Base-by-base conservation (phyloP, 805 yeast species). In the Pichia sporocuriosa region DNA sequence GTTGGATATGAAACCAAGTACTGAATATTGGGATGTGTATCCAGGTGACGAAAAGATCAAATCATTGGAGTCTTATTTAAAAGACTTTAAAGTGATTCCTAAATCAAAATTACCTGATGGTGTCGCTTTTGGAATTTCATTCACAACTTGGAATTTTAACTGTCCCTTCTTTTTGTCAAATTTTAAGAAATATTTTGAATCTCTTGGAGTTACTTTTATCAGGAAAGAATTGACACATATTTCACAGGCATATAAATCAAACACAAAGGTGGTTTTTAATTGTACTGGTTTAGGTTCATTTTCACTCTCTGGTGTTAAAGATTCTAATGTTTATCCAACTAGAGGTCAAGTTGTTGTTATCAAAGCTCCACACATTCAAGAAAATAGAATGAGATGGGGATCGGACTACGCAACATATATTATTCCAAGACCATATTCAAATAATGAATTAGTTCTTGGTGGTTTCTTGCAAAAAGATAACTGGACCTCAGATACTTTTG, bases 321-420 rank as follows among this genome's bases (percentile, higher is more conserved):
- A 85, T 54, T 46, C 63, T 8, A 61, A 64, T 1, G 73, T 81
- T 16, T 81, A 78, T 50, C 90, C 95, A 7, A 76, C 84, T 1
- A 67, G 95, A 44, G 95, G 95, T 5, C 94, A 84, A 55, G 87
- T 84, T 21, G 81, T 83, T 16, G 79, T 83, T 9, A 69, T 84
- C 19, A 72, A 68, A 46, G 86, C 87, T 0, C 87, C 88, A 3
- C 83, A 81, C 51, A 66, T 83, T 45, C 64, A 63, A 26, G 77
- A 75, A 51, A 83, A 81, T 56, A 62, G 60, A 46, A 55, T 76
- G 67, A 62, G 75, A 39, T 79, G 84, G 84, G 81, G 82, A n/a
- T 61, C 57, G 3, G 73, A 70, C 37, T 68, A 65, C 44, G 77
- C 84, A 4, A 81, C 87, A 1, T 84, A 84, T 50, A 68, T 79